Percentiles rank a stretch among this genome's conserved stretches.
Evolutionary conservation across 805 yeast species (phyloP).

Genomic region (Sugiyamaella qingdaonensis): DNA sequence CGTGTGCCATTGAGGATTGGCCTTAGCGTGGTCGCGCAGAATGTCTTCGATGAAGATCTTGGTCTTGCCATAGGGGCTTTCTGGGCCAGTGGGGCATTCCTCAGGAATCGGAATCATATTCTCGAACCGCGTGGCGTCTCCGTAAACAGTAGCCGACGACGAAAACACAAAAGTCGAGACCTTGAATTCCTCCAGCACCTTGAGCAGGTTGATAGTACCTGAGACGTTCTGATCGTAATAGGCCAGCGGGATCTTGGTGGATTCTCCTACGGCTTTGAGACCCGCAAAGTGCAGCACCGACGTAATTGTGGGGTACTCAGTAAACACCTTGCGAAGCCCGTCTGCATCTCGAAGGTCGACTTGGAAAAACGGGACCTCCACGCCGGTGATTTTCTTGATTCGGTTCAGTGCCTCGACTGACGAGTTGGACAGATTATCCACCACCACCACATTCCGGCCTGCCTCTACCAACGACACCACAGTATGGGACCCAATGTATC

Average conservation of each 20-base stretch:
- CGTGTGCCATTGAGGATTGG: constrained; percentile 34
- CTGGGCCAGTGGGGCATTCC: constrained; percentile 67
- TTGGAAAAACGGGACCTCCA: constrained; percentile 48
- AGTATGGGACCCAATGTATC: constrained; percentile 82
- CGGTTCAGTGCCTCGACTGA: constrained; percentile 62
- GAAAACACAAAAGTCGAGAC: constrained; percentile 62
- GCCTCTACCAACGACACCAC: constrained; percentile 55
- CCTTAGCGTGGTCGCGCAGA: constrained; percentile 48
- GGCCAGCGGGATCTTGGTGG: constrained; percentile 58
- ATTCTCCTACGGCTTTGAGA: constrained; percentile 78
- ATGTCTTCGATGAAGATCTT: constrained; percentile 63
- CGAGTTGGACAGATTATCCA: constrained; percentile 67
- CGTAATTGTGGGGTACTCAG: constrained; percentile 42
- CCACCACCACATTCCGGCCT: constrained; percentile 66
- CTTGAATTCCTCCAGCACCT: constrained; percentile 44
- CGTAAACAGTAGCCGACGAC: constrained; percentile 80
- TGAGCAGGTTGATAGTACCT: constrained; percentile 59
- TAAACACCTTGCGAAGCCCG: constrained; percentile 46
- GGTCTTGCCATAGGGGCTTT: constrained; percentile 75
- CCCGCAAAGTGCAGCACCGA: constrained; percentile 80
- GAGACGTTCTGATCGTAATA: constrained; percentile 66
- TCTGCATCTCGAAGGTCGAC: constrained; percentile 55
- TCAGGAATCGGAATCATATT: constrained; percentile 78
- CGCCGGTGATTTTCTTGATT: constrained; percentile 50
- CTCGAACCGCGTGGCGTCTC: constrained; percentile 69